Evolutionary conservation across 192 early-diverging fungal species (phyloP).

Genomic region (Jimgerdemannia lactiflua): DNA sequence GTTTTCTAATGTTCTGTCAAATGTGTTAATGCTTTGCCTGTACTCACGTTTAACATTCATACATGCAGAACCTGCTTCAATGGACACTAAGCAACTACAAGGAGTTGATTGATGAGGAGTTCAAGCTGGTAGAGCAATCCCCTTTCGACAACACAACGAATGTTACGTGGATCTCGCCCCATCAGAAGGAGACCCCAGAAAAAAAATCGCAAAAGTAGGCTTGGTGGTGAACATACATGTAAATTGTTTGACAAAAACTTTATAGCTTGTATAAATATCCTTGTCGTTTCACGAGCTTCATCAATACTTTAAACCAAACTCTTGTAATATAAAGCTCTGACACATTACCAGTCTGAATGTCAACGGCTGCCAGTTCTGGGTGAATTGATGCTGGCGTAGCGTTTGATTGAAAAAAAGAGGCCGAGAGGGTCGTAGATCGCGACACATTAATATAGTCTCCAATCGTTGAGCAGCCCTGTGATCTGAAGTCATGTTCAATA

Average conservation of each 20-base stretch:
- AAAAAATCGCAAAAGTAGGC: not conserved
- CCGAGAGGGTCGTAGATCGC: too few species aligned
- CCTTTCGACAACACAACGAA: not conserved
- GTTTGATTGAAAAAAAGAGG: too few species aligned
- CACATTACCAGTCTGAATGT: too few species aligned
- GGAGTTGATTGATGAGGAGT: not conserved
- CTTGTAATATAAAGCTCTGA: not conserved
- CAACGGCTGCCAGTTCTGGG: too few species aligned
- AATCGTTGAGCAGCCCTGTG: too few species aligned
- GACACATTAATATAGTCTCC: too few species aligned
- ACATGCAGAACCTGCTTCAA: not conserved
- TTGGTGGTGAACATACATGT: not conserved
- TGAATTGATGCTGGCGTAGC: too few species aligned
- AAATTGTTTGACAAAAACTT: constrained; percentile 1
- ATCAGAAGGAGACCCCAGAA: not conserved
- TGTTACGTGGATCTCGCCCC: not conserved
- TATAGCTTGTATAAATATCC: not conserved
- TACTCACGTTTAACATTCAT: not conserved
- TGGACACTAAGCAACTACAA: not conserved
- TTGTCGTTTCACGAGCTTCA: not conserved
- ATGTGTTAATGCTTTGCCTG: not conserved
- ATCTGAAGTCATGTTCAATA: too few species aligned
- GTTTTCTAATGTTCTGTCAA: not conserved
- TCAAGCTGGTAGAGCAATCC: not conserved
- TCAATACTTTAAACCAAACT: not conserved